phyloP scores from a whole-genome alignment of 2,329 filamentous ascomycete genomes.

The Aspergillus thermomutatus region DNA sequence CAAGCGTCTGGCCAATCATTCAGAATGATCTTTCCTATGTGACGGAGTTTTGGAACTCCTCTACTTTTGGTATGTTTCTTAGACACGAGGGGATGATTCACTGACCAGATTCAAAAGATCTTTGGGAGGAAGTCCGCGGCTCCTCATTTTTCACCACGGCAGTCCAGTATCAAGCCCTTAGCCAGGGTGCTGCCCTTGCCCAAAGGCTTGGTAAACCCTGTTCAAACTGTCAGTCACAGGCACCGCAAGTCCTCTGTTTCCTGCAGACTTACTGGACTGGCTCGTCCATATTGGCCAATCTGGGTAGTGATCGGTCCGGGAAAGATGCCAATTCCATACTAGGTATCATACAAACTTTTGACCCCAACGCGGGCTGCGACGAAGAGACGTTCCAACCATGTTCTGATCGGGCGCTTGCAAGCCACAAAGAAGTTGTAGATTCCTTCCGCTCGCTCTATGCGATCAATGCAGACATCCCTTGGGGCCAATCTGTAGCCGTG shows the following conservation, averaged over 20 bases:
- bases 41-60: constrained; percentile 65
- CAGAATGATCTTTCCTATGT: constrained; percentile 72
- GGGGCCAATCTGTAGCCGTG: constrained; percentile 59
- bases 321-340: constrained; percentile 71
- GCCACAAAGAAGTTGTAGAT: constrained; percentile 72
- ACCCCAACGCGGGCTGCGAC: constrained; percentile 64
- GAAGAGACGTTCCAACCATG: constrained; percentile 73
- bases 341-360: constrained; percentile 65
- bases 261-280: constrained; percentile 71
- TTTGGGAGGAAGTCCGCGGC: constrained; percentile 76
- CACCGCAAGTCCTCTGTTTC: constrained; percentile 70
- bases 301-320: constrained; percentile 60
- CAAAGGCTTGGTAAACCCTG: constrained; percentile 60
- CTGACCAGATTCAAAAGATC: constrained; percentile 37
- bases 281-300: constrained; percentile 66
- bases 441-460: constrained; percentile 69
- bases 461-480: constrained; percentile 64
- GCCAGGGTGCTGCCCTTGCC: constrained; percentile 62
- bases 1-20: constrained; percentile 68
- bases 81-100: not conserved
- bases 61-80: constrained; percentile 49
- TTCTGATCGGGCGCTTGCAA: constrained; percentile 63
- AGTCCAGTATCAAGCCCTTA: constrained; percentile 61
- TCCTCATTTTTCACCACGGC: constrained; percentile 75
- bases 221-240: constrained; percentile 58